Base-by-base conservation (phyloP, 345 rosid genomes). In the Ricinus communis region DNA sequence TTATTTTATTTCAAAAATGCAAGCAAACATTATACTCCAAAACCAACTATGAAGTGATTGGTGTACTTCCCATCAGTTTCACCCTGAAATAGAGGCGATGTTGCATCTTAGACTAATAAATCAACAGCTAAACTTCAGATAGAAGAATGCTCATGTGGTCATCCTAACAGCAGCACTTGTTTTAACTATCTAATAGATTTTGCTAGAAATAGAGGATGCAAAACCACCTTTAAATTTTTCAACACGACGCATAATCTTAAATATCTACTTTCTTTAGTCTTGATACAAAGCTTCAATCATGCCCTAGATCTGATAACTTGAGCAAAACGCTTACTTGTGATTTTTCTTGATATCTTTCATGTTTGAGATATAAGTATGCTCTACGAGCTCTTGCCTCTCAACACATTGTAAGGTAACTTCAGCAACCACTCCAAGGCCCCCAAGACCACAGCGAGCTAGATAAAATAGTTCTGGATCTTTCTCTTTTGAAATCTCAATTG, bases 391-490 rank as follows among this genome's bases (percentile, higher is more conserved):
- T 55, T 90, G 89, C 77, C 98, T 89, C 66, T 90, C 97, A 58
- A 95, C 98, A 78, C 98, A 90, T 38, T 92, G 98, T 54, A 95
- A 85, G 57, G 90, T 90, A 66, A 95, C 97, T 86, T 95, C 99
- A 71, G 99, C 88, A 77, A 95, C 96, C 79, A 95, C 98, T 74
- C 96, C 97, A 65, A 95, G 97, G 43, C 87, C 98, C 51, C 98
- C 99, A 73, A 95, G 91, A 71, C 99, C 98, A 75, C 96, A 87
- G 4, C 99, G 89, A 70, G 93, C 99, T 51, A 95, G 79, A 81
- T 87, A 87, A 85, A 95, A 95, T 50, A 95, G 84, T 78, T 95
- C 94, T 0, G 96, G 97, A 80, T 95, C 93, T 76, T 89, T 87
- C 41, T 90, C 99, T 73, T 82, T 85, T 3, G 97, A 95, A 59